Percentiles rank a stretch among this genome's conserved stretches.
phyloP scores from a whole-genome alignment of 345 rosid genomes.

The Heritiera fomes region DNA sequence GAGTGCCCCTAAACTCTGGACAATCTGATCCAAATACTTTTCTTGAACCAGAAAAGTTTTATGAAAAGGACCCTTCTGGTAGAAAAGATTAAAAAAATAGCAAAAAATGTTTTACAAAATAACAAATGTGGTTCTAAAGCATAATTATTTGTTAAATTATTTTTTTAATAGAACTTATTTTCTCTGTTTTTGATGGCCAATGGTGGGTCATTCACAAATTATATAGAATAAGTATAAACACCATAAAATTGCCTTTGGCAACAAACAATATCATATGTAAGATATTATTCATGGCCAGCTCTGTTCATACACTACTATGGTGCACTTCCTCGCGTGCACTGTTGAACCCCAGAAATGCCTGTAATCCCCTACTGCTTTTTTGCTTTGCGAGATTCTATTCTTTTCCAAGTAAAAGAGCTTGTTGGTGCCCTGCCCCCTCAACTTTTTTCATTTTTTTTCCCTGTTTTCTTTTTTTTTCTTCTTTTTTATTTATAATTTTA shows the following conservation, averaged over 20 bases:
- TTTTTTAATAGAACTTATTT: background rate
- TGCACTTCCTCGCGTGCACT: conserved; percentile 24
- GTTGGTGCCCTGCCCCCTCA: conserved; percentile 26
- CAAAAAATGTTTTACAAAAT: background rate
- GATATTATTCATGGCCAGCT: background rate
- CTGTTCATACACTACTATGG: background rate
- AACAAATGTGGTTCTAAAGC: background rate
- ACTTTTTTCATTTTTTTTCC: background rate
- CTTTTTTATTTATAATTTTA: background rate
- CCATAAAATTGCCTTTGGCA: background rate
- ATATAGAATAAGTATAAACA: background rate
- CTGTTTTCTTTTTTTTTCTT: background rate
- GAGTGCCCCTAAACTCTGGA: background rate
- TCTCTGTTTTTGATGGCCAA: background rate
- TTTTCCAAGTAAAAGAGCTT: conserved; percentile 34
- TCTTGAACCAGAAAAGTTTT: background rate
- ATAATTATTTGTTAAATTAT: background rate
- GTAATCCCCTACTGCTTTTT: conserved; percentile 25
- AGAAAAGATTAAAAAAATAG: background rate
- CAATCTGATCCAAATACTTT: conserved; percentile 16
- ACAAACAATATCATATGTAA: background rate
- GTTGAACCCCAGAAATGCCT: conserved; percentile 17
- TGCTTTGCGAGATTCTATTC: conserved; percentile 43
- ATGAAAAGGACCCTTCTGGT: background rate
- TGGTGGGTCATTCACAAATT: background rate